Conservation (phyloP, 768 basidiomycete species). For the Xerocomus brunneocitrinus region DNA sequence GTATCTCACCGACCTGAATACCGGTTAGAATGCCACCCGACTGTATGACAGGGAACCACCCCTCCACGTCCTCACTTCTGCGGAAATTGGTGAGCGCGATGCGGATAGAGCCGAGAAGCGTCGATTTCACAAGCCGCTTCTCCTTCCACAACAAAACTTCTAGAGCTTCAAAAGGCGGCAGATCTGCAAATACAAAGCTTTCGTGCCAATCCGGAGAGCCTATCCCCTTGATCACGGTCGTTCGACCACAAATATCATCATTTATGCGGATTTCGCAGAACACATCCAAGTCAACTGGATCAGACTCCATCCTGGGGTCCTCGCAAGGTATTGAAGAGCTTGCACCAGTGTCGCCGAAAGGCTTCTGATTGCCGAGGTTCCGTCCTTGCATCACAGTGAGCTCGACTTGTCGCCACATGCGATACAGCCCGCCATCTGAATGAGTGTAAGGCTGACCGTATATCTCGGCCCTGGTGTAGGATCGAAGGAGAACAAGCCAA, state of each 20-base stretch:
- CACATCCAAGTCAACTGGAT: slow-evolving; percentile 61
- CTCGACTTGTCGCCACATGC: slow-evolving; percentile 84
- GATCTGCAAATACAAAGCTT: slow-evolving; percentile 63
- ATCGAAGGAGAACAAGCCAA: slow-evolving; percentile 77
- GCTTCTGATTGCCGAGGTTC: slow-evolving; percentile 55
- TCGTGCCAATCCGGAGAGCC: slow-evolving; percentile 82
- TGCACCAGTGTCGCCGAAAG: slow-evolving; percentile 23
- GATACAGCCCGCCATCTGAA: slow-evolving; percentile 69
- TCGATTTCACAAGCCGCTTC: slow-evolving; percentile 56
- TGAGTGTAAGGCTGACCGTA: slow-evolving; percentile 58
- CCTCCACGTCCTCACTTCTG: slow-evolving; percentile 70
- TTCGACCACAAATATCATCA: slow-evolving; percentile 62
- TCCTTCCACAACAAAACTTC: slow-evolving; percentile 67
- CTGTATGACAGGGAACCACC: slow-evolving; percentile 77
- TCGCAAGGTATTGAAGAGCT: slow-evolving; percentile 29
- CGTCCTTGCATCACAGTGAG: slow-evolving; percentile 70
- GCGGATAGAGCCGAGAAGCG: slow-evolving; percentile 53
- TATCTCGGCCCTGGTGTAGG: slow-evolving; percentile 76
- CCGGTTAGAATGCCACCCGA: slow-evolving; percentile 44
- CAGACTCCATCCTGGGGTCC: slow-evolving; percentile 38
- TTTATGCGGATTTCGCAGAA: slow-evolving; percentile 80
- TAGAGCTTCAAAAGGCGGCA: slow-evolving; percentile 74
- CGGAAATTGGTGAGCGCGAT: slow-evolving; percentile 69
- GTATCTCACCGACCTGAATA: slow-evolving; percentile 69
- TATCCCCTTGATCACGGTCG: slow-evolving; percentile 64